Evolutionary conservation across 2,329 filamentous ascomycete genomes (phyloP).

Genomic region (Microcyclosporella mali): DNA sequence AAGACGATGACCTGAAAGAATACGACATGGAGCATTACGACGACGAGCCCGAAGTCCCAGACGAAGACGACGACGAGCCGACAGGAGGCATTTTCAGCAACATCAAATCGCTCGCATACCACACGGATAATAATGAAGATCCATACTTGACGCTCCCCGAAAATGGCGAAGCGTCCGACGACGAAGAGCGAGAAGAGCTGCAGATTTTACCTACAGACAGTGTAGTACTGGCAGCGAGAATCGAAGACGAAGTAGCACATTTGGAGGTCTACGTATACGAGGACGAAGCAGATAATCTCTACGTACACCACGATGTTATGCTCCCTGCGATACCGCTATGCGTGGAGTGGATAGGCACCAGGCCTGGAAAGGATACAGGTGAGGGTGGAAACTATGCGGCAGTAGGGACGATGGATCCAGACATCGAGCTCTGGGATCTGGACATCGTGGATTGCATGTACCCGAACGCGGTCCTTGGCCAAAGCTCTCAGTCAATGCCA

Average conservation of each 20-base stretch:
- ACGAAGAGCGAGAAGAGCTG: conserved; percentile 87
- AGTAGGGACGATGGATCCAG: conserved; percentile 93
- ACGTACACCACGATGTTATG: conserved; percentile 99
- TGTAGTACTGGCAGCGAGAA: conserved; percentile 81
- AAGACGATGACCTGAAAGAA: conserved; percentile 85
- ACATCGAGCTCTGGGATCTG: conserved; percentile 97
- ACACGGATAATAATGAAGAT: conserved; percentile 89
- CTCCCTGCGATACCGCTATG: conserved; percentile 91
- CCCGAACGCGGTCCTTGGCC: conserved; percentile 89
- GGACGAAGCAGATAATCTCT: conserved; percentile 89
- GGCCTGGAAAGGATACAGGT: conserved; percentile 66
- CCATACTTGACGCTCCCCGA: conserved; percentile 87
- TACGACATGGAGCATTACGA: conserved; percentile 97
- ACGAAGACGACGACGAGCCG: conserved; percentile 57
- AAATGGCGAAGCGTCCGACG: conserved; percentile 58
- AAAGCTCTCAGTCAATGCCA: conserved; percentile 35
- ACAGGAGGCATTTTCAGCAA: conserved; percentile 79
- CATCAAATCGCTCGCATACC: conserved; percentile 86
- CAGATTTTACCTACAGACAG: conserved; percentile 93
- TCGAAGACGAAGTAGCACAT: conserved; percentile 95
- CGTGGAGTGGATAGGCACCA: conserved; percentile 89
- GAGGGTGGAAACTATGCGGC: conserved; percentile 84
- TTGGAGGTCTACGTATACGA: conserved; percentile 97
- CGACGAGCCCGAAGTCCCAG: conserved; percentile 51
- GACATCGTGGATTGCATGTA: conserved; percentile 98